Conservation (phyloP, 768 basidiomycete genomes). For the Austroboletus festivus region DNA sequence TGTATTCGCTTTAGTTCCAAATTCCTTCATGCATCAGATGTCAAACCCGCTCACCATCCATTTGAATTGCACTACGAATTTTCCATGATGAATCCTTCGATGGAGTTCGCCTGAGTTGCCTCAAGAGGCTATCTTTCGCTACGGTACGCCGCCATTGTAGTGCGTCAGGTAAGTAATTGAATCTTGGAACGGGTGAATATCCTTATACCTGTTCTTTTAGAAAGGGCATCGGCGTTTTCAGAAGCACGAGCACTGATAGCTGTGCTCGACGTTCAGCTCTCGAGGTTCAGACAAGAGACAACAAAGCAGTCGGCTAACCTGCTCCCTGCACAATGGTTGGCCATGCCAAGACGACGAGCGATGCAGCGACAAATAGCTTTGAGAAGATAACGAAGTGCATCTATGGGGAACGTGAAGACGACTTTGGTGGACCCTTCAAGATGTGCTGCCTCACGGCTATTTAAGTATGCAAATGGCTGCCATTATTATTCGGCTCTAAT, state of each 20-base stretch:
- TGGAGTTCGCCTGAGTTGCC: too few species aligned
- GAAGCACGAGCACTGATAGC: too few species aligned
- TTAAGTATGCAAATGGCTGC: not conserved
- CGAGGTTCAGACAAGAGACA: not conserved
- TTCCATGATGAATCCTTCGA: too few species aligned
- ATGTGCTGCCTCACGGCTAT: not conserved
- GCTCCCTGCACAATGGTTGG: conserved; percentile 6
- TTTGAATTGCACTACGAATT: too few species aligned
- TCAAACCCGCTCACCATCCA: not conserved
- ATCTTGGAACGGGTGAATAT: not conserved
- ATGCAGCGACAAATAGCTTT: not conserved
- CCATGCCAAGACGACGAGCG: conserved; percentile 5
- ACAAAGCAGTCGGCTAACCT: conserved; percentile 4
- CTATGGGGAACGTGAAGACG: not conserved
- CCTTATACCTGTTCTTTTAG: not conserved
- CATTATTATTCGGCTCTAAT: not conserved
- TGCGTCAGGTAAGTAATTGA: not conserved
- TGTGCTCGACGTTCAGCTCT: too few species aligned
- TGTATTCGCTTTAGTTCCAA: too few species aligned
- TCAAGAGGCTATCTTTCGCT: not conserved
- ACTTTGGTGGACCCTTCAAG: too few species aligned
- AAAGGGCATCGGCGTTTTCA: not conserved
- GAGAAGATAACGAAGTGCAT: conserved; percentile 9
- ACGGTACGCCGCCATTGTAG: too few species aligned
- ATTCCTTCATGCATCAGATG: too few species aligned